phyloP scores from a whole-genome alignment of 495 filamentous ascomycete species.

The Usnea hakonensis region DNA sequence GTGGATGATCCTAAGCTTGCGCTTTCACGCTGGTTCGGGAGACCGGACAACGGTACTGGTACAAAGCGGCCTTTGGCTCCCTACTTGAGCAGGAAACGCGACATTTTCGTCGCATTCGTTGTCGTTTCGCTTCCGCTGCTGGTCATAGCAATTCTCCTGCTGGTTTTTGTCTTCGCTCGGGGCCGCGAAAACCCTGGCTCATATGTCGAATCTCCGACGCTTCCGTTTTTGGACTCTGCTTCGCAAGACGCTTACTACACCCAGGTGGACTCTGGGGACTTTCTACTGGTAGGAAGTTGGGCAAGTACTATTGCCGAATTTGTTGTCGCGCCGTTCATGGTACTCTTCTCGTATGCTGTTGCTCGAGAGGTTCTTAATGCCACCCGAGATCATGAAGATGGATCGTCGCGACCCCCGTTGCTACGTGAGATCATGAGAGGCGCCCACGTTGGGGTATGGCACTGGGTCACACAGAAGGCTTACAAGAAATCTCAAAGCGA shows the following conservation, averaged over 20 bases:
- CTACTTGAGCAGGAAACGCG: constrained; percentile 6
- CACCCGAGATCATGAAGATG: background rate
- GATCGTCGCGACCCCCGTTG: background rate
- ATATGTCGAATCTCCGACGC: background rate
- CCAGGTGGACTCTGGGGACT: background rate
- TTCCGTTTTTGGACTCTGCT: background rate
- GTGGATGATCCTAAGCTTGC: too few relatives aligned
- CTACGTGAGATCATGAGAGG: constrained; percentile 13
- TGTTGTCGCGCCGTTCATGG: constrained; percentile 16
- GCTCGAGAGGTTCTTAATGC: constrained; percentile 9
- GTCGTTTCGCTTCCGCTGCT: constrained; percentile 17
- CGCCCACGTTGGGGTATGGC: constrained; percentile 8
- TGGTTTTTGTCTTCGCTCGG: constrained; percentile 10
- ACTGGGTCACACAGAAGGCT: constrained; percentile 9
- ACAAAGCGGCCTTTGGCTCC: too few relatives aligned
- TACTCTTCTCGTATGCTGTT: constrained; percentile 15
- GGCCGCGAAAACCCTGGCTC: background rate
- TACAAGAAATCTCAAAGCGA: background rate
- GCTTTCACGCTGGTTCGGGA: too few relatives aligned
- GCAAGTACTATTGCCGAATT: constrained; percentile 14
- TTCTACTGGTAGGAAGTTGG: constrained; percentile 15
- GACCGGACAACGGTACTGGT: too few relatives aligned
- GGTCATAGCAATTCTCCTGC: constrained; percentile 9
- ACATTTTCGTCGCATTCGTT: constrained; percentile 11
- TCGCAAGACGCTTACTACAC: constrained; percentile 3